phyloP scores from a whole-genome alignment of 2,329 filamentous ascomycete genomes.

The Verticillium nonalfalfae region DNA sequence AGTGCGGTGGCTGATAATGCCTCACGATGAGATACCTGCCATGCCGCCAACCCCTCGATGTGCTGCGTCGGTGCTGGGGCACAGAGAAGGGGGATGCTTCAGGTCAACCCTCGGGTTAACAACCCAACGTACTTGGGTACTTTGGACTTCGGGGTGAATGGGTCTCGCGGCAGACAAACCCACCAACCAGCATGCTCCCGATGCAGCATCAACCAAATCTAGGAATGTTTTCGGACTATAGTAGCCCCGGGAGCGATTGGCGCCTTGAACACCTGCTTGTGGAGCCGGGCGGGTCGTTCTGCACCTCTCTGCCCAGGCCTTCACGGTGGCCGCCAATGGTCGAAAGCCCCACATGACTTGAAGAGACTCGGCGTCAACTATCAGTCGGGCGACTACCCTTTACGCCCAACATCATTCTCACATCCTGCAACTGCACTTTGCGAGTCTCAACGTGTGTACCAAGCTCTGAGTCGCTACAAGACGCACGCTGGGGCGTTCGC shows the following conservation, averaged over 20 bases:
- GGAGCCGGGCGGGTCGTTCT: neutral
- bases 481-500: neutral
- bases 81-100: no score
- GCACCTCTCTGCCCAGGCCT: neutral
- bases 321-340: neutral
- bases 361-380: neutral
- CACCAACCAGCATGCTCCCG: no score
- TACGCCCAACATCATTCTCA: neutral
- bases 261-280: neutral
- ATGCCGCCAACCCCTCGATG: neutral
- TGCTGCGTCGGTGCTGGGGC: neutral
- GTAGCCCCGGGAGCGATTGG: neutral
- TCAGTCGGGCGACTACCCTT: neutral
- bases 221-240: neutral
- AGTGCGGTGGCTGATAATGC: neutral
- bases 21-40: neutral
- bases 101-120: no score
- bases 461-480: neutral
- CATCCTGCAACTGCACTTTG: neutral
- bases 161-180: no score
- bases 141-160: no score
- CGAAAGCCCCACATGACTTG: neutral
- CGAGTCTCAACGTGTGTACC: neutral
- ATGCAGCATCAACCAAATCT: no score
- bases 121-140: no score